Base-by-base conservation (phyloP, 148 eudicot species). In the Rhododendron ovatum region DNA sequence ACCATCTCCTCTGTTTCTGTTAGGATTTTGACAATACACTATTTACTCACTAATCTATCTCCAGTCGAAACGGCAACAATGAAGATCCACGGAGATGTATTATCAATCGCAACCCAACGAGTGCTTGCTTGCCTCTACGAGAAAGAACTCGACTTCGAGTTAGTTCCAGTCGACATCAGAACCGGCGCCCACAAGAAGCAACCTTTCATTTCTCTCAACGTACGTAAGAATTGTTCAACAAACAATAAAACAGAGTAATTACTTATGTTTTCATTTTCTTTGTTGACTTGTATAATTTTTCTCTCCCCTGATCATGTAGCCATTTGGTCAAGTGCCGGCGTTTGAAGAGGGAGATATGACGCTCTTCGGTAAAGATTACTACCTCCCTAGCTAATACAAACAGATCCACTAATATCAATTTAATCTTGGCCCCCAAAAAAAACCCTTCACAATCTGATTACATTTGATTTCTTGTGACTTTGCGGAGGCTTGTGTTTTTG, bases 241-340 rank as follows among this genome's bases (percentile, higher is more conserved):
- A 45, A 22, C 3, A 22, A 35, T 3, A 24, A 63, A 33, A 3
- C 3, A 48, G 30, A 73, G 5, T 63, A 26, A 47, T 47, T 45
- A 1, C 50, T 47, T 51, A 48, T 8, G 17, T 73, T 28, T 50
- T 18, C 3, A 9, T 33, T 41, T 37, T 24, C 10, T 18, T 47
- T 76, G 53, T 2, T 47, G 50, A 47, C 50, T 47, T 47, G 2
- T 47, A 9, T 47, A 47, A 9, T 7, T 47, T 47, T 47, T 47
- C 45, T 78, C 33, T 55, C 1, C 61, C 61, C 22, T 41, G 45
- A 41, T 51, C 2, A 59, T 89, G 63, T 84, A 91, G 93, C 93
- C 93, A 22, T 91, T 91, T 84, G 93, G 93, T 57, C 87, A 87
- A 84, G 75, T 91, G 4, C 93, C 91, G 18, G 91, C 87, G 22